Conservation (phyloP, 805 yeast species). For the Candida ficus region DNA sequence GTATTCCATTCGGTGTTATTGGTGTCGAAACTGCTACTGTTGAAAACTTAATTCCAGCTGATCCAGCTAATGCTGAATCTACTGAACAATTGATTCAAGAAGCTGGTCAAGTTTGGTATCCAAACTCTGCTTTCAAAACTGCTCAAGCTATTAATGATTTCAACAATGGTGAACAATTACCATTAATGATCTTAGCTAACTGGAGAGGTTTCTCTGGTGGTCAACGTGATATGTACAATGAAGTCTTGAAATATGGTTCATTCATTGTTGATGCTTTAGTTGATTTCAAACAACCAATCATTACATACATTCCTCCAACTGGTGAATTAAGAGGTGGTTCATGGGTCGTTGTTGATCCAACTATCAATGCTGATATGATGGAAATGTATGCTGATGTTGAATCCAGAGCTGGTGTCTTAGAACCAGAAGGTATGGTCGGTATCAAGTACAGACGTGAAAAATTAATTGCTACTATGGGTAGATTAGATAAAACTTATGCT, state of each 20-base stretch:
- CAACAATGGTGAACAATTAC: conserved; percentile 97
- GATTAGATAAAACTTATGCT: conserved; percentile 76
- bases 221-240: conserved; percentile 99
- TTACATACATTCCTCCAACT: conserved; percentile 95
- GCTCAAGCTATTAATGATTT: conserved; percentile 98
- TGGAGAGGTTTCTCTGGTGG: conserved; percentile 99
- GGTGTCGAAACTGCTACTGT: conserved; percentile 91
- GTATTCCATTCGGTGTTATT: conserved; percentile 97
- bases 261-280: conserved; percentile 96
- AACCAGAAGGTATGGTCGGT: conserved; percentile 99
- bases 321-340: conserved; percentile 99
- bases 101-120: conserved; percentile 99
- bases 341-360: conserved; percentile 99
- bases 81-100: conserved; percentile 84
- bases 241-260: conserved; percentile 94
- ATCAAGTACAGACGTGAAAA: conserved; percentile 95
- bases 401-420: conserved; percentile 95
- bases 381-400: conserved; percentile 98
- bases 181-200: conserved; percentile 95
- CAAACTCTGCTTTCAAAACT: conserved; percentile 98
- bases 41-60: conserved; percentile 92
- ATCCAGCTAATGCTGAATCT: conserved; percentile 96
- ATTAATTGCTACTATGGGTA: conserved; percentile 81
- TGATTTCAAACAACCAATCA: conserved; percentile 93
- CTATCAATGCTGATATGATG: conserved; percentile 95